Evolutionary conservation across 2,329 filamentous ascomycete species (phyloP).

Genomic region (Diplodia seriata): DNA sequence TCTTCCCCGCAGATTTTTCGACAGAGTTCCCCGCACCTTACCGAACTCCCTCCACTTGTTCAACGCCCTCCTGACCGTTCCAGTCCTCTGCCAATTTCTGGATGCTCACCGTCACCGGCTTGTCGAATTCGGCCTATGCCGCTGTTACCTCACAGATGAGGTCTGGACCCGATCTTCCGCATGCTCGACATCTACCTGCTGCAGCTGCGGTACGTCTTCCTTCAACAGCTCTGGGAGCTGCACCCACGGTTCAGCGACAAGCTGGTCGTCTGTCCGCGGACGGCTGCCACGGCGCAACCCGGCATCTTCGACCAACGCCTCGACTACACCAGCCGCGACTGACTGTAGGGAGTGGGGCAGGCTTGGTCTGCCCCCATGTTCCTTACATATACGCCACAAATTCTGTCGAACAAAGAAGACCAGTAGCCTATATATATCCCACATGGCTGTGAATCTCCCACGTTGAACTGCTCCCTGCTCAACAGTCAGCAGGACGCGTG

Average conservation of each 20-base stretch:
- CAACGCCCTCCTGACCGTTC: neutral
- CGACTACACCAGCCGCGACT: no score
- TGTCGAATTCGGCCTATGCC: neutral
- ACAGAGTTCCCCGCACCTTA: neutral
- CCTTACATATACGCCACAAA: no score
- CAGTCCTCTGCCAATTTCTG: neutral
- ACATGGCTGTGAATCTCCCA: no score
- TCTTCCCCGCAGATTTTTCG: neutral
- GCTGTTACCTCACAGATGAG: neutral
- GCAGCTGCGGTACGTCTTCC: neutral
- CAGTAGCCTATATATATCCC: no score
- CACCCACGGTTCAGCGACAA: neutral
- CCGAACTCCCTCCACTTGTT: neutral
- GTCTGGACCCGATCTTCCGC: neutral
- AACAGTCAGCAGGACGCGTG: no score
- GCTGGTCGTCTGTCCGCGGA: neutral
- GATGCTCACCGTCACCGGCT: neutral
- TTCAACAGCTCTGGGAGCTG: constrained; percentile 3
- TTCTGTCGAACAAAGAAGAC: no score
- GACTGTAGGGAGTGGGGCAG: no score
- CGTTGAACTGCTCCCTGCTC: no score
- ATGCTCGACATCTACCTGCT: neutral
- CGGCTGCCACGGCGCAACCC: no score
- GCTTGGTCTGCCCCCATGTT: no score
- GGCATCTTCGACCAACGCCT: no score